A percentile compares a stretch with the other conserved stretches of the same genome.
Conservation (phyloP, 257 asterid genomes). For the Solanum ahanhuiri region DNA sequence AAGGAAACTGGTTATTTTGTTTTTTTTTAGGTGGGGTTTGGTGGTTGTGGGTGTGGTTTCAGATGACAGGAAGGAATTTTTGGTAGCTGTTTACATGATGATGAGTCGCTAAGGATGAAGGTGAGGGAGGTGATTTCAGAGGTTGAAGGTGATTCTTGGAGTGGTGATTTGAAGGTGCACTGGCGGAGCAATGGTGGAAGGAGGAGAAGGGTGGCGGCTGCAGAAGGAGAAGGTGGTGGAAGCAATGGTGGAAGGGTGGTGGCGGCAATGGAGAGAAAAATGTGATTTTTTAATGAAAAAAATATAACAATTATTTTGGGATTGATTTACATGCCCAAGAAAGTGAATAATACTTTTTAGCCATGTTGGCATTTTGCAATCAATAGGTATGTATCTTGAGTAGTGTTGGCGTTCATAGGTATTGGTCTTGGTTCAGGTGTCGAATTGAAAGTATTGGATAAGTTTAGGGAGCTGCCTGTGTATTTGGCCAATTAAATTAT, state of each 20-base stretch:
- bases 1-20: neutral
- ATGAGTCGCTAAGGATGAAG: neutral
- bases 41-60: neutral
- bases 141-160: neutral
- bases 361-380: neutral
- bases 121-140: neutral
- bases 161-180: neutral
- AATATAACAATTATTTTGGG: neutral
- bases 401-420: neutral
- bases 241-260: neutral
- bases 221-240: neutral
- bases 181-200: neutral
- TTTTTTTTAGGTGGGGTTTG: neutral
- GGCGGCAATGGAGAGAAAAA: neutral
- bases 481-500: neutral
- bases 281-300: neutral
- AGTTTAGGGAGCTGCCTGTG: neutral
- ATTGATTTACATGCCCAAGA: neutral
- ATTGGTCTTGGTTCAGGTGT: neutral
- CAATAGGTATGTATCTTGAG: neutral
- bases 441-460: neutral
- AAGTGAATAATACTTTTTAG: neutral
- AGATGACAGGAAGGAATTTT: neutral
- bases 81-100: neutral
- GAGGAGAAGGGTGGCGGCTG: neutral